phyloP scores from a whole-genome alignment of 2,329 filamentous ascomycete genomes.

The Fusarium sp. region DNA sequence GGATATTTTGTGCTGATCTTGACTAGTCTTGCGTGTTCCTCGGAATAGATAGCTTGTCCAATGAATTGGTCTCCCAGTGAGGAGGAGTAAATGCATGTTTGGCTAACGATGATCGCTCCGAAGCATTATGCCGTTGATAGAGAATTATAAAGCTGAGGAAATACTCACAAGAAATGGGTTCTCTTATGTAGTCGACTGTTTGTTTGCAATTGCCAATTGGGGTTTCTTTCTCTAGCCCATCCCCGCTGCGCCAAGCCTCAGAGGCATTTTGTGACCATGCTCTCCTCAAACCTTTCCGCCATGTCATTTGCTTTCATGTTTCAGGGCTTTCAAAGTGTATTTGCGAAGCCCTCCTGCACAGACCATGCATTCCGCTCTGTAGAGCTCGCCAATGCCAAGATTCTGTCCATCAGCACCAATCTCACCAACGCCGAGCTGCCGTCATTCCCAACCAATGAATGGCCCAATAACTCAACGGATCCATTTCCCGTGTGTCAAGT shows the following conservation, averaged over 20 bases:
- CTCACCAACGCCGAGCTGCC: neutral
- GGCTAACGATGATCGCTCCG: neutral
- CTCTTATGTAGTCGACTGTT: neutral
- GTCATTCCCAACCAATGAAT: neutral
- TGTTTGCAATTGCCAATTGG: neutral
- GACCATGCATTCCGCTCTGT: neutral
- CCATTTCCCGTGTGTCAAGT: constrained; percentile 6
- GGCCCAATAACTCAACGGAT: neutral
- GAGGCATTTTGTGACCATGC: neutral
- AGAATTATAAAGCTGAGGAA: neutral
- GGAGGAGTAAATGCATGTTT: neutral
- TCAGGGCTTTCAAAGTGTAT: neutral
- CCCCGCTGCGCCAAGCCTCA: neutral
- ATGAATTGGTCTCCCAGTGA: neutral
- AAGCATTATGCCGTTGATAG: too few relatives aligned
- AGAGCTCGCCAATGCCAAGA: neutral
- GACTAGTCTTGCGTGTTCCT: neutral
- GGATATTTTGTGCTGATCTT: neutral
- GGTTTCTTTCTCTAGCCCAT: too few relatives aligned
- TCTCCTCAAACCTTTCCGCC: neutral
- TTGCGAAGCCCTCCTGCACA: neutral
- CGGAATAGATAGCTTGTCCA: neutral
- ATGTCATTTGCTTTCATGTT: neutral
- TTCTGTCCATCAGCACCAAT: neutral
- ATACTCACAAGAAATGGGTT: neutral